Base-by-base conservation (phyloP, 352 stramenopile species). In the Phytophthora nicotianae region DNA sequence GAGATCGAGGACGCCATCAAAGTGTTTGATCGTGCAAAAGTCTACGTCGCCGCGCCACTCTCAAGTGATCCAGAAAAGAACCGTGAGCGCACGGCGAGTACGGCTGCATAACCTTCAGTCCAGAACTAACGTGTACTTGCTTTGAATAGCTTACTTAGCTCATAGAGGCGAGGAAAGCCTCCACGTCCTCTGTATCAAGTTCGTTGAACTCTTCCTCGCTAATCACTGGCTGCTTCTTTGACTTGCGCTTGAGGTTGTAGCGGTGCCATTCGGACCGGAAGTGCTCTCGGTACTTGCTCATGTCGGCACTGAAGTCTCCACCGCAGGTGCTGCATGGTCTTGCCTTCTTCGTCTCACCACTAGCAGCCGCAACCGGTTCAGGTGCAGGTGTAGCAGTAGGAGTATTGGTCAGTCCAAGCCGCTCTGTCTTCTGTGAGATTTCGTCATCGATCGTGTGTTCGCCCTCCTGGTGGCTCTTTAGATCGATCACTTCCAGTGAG, bases 181-280 rank as follows among this genome's bases (percentile, higher is more conserved):
- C 77, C 11, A 95, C 59, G 14, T 91, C 81, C 5, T 86, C 77
- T 2, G 58, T 21, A 43, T 85, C 72, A 14, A 93, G 68, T 11
- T 68, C 51, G 6, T 77, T 59, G 54, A 93, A 95, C 10, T 81
- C 73, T 19, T 68, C 75, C 65, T 91, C 77, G 47, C 71, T 83
- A 53, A 98, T 84, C 19, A 91, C 58, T 5, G 77, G 49, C 51
- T 81, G 68, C 54, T 92, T 95, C 57, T 95, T 96, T 43, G 97
- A 75, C 70, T 99, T 99, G 32, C 97, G 72, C 66, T 98, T 98
- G 37, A 98, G 87, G 75, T 99, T 99, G 81, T 98, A 98, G 33
- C 93, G 86, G 70, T 99, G 96, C 94, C 96, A 98, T 62, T 99
- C 95, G 37, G 86, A 96, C 24, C 92, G 90, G 73, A 98, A 99